Conservation (phyloP, 352 stramenopile species). For the Phytophthora hybrid region DNA sequence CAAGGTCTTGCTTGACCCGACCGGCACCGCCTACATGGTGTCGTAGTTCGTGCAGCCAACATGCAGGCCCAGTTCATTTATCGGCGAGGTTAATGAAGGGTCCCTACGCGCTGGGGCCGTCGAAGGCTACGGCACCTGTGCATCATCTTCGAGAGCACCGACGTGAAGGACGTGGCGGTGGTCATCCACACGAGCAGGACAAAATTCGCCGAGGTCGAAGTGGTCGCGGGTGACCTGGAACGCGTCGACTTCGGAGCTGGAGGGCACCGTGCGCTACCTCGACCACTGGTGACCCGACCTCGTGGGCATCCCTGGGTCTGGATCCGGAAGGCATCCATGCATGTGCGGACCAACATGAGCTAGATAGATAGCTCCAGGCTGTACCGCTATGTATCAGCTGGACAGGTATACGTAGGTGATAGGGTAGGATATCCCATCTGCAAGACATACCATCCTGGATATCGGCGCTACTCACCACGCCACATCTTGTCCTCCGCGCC, state of each 20-base stretch:
- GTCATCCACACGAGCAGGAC: slow-evolving; percentile 23
- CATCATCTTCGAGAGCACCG: slow-evolving; percentile 28
- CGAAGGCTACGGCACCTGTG: slow-evolving; percentile 31
- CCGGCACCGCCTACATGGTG: slow-evolving; percentile 36
- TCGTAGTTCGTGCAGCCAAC: slow-evolving; percentile 42
- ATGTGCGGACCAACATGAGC: slow-evolving; percentile 17
- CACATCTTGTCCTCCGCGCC: not conserved
- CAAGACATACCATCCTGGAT: not conserved
- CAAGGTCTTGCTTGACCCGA: slow-evolving; percentile 47
- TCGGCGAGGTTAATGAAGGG: slow-evolving; percentile 32
- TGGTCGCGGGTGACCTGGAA: slow-evolving; percentile 20
- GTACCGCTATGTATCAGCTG: not conserved
- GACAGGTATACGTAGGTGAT: not conserved
- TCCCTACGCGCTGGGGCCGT: slow-evolving; percentile 31
- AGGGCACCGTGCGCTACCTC: slow-evolving; percentile 17
- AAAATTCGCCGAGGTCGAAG: slow-evolving; percentile 2
- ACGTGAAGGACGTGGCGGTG: slow-evolving; percentile 24
- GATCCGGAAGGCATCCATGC: slow-evolving; percentile 15
- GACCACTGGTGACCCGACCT: slow-evolving; percentile 23
- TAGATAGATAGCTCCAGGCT: slow-evolving; percentile 3
- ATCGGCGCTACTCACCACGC: not conserved
- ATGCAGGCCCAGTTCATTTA: slow-evolving; percentile 10
- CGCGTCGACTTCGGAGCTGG: not conserved
- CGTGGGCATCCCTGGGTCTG: slow-evolving; percentile 24
- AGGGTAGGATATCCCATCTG: not conserved